A percentile compares a stretch with the other conserved stretches of the same genome.
Evolutionary conservation across 306 rosid genomes (phyloP).

Genomic region (Quercus ilex): DNA sequence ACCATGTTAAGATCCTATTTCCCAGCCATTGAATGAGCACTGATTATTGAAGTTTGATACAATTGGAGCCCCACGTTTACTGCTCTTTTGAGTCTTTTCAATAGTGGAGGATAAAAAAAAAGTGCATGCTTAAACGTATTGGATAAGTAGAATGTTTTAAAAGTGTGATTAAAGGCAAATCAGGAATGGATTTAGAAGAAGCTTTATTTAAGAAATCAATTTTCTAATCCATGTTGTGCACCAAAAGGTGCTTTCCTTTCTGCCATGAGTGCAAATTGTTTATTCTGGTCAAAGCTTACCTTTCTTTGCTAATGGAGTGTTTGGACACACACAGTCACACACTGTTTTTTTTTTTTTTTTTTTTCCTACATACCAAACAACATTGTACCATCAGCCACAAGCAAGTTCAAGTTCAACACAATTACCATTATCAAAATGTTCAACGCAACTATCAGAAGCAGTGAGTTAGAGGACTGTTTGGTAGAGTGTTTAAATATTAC

Average conservation of each 20-base stretch:
- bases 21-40: conserved; percentile 34
- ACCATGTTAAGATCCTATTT: conserved; percentile 18
- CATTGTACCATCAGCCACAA: no score
- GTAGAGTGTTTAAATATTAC: no score
- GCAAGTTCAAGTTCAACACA: no score
- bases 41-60: conserved; percentile 8
- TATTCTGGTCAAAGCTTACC: conserved; percentile 15
- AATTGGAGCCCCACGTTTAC: not conserved
- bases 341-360: no score
- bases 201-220: not conserved
- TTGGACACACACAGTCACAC: conserved; percentile 6
- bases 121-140: not conserved
- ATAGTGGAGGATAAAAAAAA: conserved; percentile 13
- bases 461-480: no score
- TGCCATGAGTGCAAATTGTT: conserved; percentile 1
- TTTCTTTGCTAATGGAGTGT: not conserved
- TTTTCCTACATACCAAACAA: not conserved
- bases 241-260: conserved; percentile 24
- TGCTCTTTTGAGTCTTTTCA: not conserved
- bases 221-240: not conserved
- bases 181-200: not conserved
- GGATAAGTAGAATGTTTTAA: not conserved
- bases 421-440: no score
- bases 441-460: no score
- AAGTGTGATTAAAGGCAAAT: not conserved